Base-by-base conservation (phyloP, 805 yeast species). In the Kodamaea kakaduensis region DNA sequence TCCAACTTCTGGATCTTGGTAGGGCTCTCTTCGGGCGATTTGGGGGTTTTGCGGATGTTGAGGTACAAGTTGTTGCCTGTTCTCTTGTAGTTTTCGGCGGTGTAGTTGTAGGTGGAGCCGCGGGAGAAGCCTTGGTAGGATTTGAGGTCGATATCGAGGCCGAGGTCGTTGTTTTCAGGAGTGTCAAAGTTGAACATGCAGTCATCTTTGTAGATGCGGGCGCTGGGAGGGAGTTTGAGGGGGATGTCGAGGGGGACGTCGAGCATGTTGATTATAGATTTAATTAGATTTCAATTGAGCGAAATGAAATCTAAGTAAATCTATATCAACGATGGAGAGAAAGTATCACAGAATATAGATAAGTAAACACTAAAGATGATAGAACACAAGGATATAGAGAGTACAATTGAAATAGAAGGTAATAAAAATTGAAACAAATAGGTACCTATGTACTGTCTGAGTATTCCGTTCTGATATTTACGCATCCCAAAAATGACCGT, bases 131-230 rank as follows among this genome's bases (percentile, higher is more conserved):
- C 77, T 36, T 82, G 84, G 56, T 73, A 85, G 46, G 95, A 81
- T 2, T 61, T 47, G 33, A 93, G 62, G 44, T 96, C 89, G 9
- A 89, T 75, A 50, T 84, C 89, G 12, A 90, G 55, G 0, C 94
- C 94, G 5, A 54, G 35, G 4, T 40, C 45, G 8, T 61, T 60
- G 34, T 69, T 61, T 34, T 64, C 71, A 24, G 85, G 75, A 0
- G 85, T 77, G 42, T 80, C 90, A 52, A 83, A 90, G 35, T 89
- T 82, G 59, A 75, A 90, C 64, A 84, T 83, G 54, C 97, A 89
- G 46, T 88, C 96, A 61, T 90, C 97, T 52, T 86, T 89, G 50
- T 77, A 80, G 12, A 89, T 76, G 2, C 69, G 48, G 25, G 55
- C 40, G 16, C 46, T 38, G 12, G 50, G 30, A 2, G 56, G 42